Evolutionary conservation across 2,329 filamentous ascomycete genomes (phyloP).

Genomic region (Fusarium miscanthi): DNA sequence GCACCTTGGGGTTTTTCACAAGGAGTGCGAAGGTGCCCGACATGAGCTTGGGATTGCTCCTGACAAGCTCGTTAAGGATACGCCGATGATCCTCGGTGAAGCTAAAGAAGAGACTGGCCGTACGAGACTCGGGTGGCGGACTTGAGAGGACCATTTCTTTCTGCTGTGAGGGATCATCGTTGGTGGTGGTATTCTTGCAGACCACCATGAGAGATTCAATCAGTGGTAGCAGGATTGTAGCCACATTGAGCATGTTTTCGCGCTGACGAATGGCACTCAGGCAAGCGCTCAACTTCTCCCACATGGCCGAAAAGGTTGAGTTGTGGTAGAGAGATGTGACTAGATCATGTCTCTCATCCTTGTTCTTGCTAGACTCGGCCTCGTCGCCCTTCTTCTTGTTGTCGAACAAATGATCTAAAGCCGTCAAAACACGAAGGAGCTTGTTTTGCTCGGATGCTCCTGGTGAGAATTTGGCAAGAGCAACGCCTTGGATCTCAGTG

Average conservation of each 20-base stretch:
- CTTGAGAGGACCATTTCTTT: constrained; percentile 81
- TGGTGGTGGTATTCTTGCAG: constrained; percentile 94
- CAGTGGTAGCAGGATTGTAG: constrained; percentile 91
- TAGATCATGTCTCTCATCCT: constrained; percentile 81
- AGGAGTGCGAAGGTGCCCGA: constrained; percentile 95
- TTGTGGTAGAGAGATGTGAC: constrained; percentile 91
- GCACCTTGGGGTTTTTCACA: constrained; percentile 97
- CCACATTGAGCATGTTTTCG: constrained; percentile 96
- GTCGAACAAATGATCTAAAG: constrained; percentile 95
- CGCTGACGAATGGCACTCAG: constrained; percentile 88
- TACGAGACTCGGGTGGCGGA: constrained; percentile 79
- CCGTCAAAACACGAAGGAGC: constrained; percentile 88
- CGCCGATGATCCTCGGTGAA: constrained; percentile 98
- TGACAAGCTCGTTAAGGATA: constrained; percentile 96
- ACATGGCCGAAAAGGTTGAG: constrained; percentile 87
- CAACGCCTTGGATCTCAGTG: constrained; percentile 94
- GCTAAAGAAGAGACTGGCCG: constrained; percentile 93
- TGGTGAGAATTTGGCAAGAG: constrained; percentile 94
- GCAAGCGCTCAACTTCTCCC: constrained; percentile 91
- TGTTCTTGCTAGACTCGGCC: constrained; percentile 62
- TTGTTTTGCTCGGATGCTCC: constrained; percentile 97
- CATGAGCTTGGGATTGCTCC: constrained; percentile 98
- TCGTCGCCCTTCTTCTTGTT: constrained; percentile 73
- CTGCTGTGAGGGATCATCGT: constrained; percentile 68
- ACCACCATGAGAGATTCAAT: constrained; percentile 99